Base-by-base conservation (phyloP, 495 filamentous ascomycete genomes). In the Xylaria intraflava region DNA sequence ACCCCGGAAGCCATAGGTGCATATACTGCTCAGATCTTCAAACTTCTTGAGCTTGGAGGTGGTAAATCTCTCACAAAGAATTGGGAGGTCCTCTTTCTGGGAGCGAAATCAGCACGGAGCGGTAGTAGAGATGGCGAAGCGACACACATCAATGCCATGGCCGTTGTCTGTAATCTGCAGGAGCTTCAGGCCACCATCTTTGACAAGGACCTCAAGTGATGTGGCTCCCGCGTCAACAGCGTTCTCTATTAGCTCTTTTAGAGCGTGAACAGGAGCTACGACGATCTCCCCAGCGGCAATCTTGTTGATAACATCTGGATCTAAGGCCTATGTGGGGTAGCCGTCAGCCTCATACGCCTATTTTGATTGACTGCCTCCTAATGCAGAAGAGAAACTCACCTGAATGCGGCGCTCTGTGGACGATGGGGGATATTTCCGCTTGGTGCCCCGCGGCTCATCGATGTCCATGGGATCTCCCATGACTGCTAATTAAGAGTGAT, bases 271-370 rank as follows among this genome's bases (percentile, higher is more conserved):
- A 20, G 94, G 94, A 10, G 94, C 93, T 46, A 97, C 90, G 47
- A 99, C 97, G 56, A 97, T 99, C 66, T 99, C 94, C 14, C 94
- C 94, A n/a, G 94, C 94, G 7, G 94, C 94, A 60, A 99, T 99
- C 72, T 96, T 97, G 73, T 97, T 97, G 52, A 97, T 89, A 36
- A 99, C 94, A 76, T 96, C 90, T 63, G 88, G 86, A 65, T 96
- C 87, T 16, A 99, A 81, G 24, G 90, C 85, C 88, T 95, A 22
- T 3, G 0, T 14, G 24, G 12, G 35, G 53, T 9, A 11, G 49
- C 45, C 33, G 53, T 64, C 38, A 66, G 61, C 45, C 30, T 30
- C 20, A 43, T 17, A 1, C n/a, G 35, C n/a, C n/a, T n/a, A n/a
- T n/a, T 33, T 12, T 35, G 30, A 12, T 26, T 1, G 16, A 31